phyloP scores from a whole-genome alignment of 495 filamentous ascomycete genomes.

The Penicillium arizonense region DNA sequence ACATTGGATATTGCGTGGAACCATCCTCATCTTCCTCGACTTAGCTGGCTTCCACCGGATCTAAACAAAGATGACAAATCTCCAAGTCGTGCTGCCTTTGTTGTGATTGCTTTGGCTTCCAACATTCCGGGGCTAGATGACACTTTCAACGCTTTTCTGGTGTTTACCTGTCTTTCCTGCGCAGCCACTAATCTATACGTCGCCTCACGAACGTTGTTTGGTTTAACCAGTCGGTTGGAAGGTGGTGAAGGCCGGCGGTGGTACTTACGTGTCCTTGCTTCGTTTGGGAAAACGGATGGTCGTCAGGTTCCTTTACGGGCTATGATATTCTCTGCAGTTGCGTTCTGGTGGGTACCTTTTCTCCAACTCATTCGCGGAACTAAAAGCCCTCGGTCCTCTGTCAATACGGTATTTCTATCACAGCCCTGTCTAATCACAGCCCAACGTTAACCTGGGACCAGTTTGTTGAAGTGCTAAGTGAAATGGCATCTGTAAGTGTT shows the following conservation, averaged over 20 bases:
- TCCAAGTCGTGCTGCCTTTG: conserved; percentile 29
- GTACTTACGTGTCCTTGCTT: conserved; percentile 20
- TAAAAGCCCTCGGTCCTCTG: not conserved
- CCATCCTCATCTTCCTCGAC: conserved; percentile 30
- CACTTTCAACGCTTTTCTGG: conserved; percentile 38
- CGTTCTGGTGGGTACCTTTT: conserved; percentile 47
- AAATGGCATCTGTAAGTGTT: conserved; percentile 36
- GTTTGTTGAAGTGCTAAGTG: conserved; percentile 35
- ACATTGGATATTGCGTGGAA: conserved; percentile 39
- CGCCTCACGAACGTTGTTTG: conserved; percentile 45
- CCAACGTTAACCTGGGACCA: conserved; percentile 2
- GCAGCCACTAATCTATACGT: conserved; percentile 47
- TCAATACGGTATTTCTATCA: too few species aligned
- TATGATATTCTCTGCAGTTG: conserved; percentile 32
- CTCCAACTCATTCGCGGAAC: conserved; percentile 14
- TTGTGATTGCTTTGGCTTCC: conserved; percentile 29
- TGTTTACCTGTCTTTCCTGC: conserved; percentile 40
- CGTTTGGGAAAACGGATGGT: conserved; percentile 34
- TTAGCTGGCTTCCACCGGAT: conserved; percentile 15
- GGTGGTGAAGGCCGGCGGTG: conserved; percentile 10
- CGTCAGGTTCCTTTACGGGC: conserved; percentile 35
- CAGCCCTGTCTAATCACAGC: too few species aligned
- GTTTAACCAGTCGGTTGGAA: conserved; percentile 34
- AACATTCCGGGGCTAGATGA: conserved; percentile 26
- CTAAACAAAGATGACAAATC: not conserved